Evolutionary conservation across 2,329 filamentous ascomycete genomes (phyloP), one percentile per base, ranked within the genome.

Genomic region (Fonsecaea pugnacius): DNA sequence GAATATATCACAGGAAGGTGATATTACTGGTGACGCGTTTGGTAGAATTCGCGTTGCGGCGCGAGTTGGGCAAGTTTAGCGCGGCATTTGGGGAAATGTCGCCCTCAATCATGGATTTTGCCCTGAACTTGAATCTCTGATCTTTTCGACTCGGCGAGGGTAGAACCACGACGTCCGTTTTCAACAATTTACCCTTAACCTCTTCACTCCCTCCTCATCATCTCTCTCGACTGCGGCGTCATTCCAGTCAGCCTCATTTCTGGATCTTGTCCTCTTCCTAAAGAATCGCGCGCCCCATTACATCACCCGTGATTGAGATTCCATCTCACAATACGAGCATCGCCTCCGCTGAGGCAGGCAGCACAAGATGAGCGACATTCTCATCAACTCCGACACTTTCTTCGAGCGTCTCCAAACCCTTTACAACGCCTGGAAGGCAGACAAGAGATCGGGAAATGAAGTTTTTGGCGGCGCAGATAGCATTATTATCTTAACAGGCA

Each of bases 321-420:
- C 43, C 43, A 18, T 48, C 6, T 48, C 18, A 48, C 43, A 14
- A 48, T 24, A 10, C 21, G 12, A 7, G 2, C 40, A 33, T 55
- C 48, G 64, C 66, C 64, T 66, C 55, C 10, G n/a, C 53, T 24
- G 66, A 68, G 66, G 66, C 62, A 64, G 61, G 60, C 58, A 64
- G 58, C 64, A 61, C 40, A 78, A 66, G 71, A 89, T 89, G 87
- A 84, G 84, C 72, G 87, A 89, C 75, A 96, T 99, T 81, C 91
- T 91, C 81, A 97, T 99, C 83, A 93, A 98, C 83, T 91, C 89
- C 82, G 89, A 90, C 78, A 84, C 88, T 77, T 99, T 99, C 83
- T 93, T 96, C 79, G 93, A 95, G 82, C 93, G 95, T 75, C 85
- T 98, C 71, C 89, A 89, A 71, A 89, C 90, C 75, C 90, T 99